Evolutionary conservation across 768 basidiomycete species (phyloP).

Genomic region (Lactifluus subvellereus): DNA sequence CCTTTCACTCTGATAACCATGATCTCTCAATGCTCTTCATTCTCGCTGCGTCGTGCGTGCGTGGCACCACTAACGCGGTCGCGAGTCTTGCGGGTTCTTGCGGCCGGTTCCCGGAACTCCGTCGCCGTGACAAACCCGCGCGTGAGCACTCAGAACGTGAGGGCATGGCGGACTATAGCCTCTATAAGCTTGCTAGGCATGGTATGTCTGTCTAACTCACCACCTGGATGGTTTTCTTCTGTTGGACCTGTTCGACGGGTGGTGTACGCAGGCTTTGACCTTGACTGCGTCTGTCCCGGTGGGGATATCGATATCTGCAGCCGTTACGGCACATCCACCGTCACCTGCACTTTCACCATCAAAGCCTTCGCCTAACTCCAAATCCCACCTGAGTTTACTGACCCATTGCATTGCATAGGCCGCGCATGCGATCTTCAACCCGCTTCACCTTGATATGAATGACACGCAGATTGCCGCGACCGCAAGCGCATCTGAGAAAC

Average conservation of each 20-base stretch:
- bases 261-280: background rate
- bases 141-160: background rate
- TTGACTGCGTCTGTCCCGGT: background rate
- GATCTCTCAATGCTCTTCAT: background rate
- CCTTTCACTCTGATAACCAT: constrained; percentile 6
- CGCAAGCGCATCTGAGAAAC: background rate
- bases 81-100: background rate
- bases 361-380: background rate
- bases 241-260: background rate
- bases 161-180: background rate
- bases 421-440: background rate
- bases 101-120: background rate
- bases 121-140: background rate
- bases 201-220: background rate
- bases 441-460: constrained; percentile 13
- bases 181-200: constrained; percentile 9
- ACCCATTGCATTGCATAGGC: background rate
- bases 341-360: background rate
- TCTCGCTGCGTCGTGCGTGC: background rate
- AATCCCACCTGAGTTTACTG: background rate
- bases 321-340: background rate
- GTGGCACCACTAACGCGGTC: background rate
- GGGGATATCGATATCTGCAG: background rate
- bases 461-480: constrained; percentile 1
- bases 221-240: background rate